These are phyloP conservation scores for Peniophora sp. DNA, from an alignment of 1,284 basidiomycete genomes.

Conservation along the genomic window DNA sequence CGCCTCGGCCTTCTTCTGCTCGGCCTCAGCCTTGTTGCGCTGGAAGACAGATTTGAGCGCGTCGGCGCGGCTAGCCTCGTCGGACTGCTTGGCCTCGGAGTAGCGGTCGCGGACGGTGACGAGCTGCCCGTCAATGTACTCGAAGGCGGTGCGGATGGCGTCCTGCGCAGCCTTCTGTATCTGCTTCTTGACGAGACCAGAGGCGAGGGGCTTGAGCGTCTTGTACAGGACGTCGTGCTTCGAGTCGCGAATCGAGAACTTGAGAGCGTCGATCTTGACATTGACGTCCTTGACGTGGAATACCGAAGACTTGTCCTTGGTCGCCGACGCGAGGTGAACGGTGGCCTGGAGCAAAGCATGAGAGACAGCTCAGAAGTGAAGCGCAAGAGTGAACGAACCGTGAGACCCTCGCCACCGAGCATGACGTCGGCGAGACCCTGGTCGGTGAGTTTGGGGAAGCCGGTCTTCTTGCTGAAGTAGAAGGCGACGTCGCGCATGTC, in stretches of 20 bases:
- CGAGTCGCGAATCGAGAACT: conserved; percentile 85
- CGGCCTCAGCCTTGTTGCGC: conserved; percentile 46
- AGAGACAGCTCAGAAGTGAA: conserved; percentile 8
- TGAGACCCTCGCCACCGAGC: conserved; percentile 74
- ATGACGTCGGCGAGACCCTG: conserved; percentile 90
- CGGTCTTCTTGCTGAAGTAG: conserved; percentile 74
- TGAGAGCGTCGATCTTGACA: conserved; percentile 79
- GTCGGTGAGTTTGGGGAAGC: conserved; percentile 78
- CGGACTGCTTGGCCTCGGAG: conserved; percentile 59
- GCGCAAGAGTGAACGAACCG: conserved; percentile 22
- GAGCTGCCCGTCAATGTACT: conserved; percentile 83
- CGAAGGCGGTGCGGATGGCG: conserved; percentile 74
- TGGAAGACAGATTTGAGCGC: conserved; percentile 68
- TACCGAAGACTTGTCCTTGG: conserved; percentile 59
- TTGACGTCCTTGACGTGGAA: conserved; percentile 76
- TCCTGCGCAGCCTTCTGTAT: conserved; percentile 79
- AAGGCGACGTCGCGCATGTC: conserved; percentile 91
- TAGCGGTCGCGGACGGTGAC: conserved; percentile 63
- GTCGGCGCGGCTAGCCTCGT: conserved; percentile 46
- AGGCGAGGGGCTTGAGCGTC: conserved; percentile 68
- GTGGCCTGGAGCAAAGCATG: conserved; percentile 22
- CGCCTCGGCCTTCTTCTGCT: conserved; percentile 24
- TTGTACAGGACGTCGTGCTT: conserved; percentile 93
- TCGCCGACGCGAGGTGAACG: conserved; percentile 59
- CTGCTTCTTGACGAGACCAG: conserved; percentile 83